Base-by-base conservation (phyloP, 805 yeast genomes). In the Komagataella kurtzmanii region DNA sequence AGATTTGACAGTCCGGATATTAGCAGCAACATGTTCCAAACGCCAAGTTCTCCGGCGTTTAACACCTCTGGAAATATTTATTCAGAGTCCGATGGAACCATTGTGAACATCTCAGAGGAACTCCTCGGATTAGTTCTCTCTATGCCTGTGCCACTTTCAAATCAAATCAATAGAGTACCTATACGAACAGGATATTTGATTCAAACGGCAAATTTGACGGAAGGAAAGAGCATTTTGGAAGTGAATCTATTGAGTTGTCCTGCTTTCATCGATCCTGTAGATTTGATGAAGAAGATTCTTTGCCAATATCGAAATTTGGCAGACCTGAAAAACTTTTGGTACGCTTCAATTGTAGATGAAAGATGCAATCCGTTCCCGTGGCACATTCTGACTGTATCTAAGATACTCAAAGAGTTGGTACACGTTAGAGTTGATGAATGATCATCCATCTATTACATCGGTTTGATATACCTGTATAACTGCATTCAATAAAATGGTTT, bases 161-260 rank as follows among this genome's bases (percentile, higher is more conserved):
- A 81, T 57, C 82, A 87, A 17, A 85, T 86, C 7, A 80, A 81
- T 19, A 69, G 90, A 50, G 69, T 83, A 50, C 85, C 90, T 2
- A 76, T 84, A 58, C 79, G 80, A 55, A 79, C 87, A 1, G 93
- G 93, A 0, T 85, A 80, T 54, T 63, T 86, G 51, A 45, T 21
- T 19, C n/a, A 17, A 17, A 17, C 30, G 4, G 52, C 18, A 7
- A 30, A 17, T n/a, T 48, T 45, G 14, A 52, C 51, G 19, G 53
- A 50, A 17, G 57, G 56, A 30, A 56, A 52, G 21, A 59, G 53
- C 44, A 48, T 76, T 3, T 75, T 80, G 54, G 93, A 85, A 58
- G 77, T 83, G 6, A 83, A 80, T 56, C 66, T 86, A 36, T 65
- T 86, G 56, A 85, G 89, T 60, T 85, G 91, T 58, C 88, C 89